Evolutionary conservation across 495 filamentous ascomycete genomes (phyloP), one percentile per base, ranked within the genome.

Genomic region (Aspergillus funiculosus): DNA sequence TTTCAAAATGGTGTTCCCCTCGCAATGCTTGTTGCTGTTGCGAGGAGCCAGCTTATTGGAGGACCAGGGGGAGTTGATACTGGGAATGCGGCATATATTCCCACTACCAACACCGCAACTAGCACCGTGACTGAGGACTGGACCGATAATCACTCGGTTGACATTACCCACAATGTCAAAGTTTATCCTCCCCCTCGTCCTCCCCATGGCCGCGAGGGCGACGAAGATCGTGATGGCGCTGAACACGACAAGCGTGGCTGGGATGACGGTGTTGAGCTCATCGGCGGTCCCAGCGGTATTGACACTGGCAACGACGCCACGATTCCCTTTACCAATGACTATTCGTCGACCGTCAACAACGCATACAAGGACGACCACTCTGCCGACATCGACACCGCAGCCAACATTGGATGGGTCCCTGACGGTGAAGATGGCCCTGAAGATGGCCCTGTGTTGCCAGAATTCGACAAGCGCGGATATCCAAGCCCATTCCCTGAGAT

Each of bases 1-100:
- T 57, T 71, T 39, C 53, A 66, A 24, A 58, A 53, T 24, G 64
- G 64, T 36, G 64, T 72, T 36, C 63, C 68, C 4, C 49, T 72
- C 6, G 68, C 68, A 30, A 46, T 69, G 22, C 55, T 72, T 44
- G 68, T 62, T 18, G 64, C 62, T 9, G 57, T 65, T 30, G 61
- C 62, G 7, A 55, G 57, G 46, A 64, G 63, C 6, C 54, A 68
- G 54, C 53, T 52, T 13, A 56, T 48, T 13, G 11, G 36, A 3
- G 53, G 51, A 0, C 19, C 49, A 5, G 48, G 50, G 13, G 50
- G 34, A 25, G 53, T 59, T 32, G 50, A 39, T 25, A 19, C n/a
- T 5, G 45, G 56, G 3, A 56, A 54, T 17, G 11, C 28, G 4
- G 50, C 52, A 8, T 43, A 37, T 1, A 24, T 65, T 21, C 43